These are phyloP conservation scores for Auriculariales sp. DNA, from an alignment of 768 basidiomycete species.

Conservation along the genomic window DNA sequence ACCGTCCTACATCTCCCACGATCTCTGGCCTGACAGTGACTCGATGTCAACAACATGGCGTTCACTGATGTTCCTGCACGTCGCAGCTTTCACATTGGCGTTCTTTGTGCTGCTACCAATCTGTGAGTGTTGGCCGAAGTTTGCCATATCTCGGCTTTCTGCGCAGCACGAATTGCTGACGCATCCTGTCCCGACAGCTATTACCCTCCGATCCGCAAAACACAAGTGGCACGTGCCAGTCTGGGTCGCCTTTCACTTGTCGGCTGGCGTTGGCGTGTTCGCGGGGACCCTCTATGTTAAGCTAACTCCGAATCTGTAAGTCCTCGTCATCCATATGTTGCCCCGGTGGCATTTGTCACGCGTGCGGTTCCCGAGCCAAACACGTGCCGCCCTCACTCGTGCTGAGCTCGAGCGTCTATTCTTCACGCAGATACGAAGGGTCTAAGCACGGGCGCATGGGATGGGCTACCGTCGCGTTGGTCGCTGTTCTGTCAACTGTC, in stretches of 20 bases:
- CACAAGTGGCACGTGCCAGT: constrained; percentile 47
- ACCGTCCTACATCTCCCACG: constrained; percentile 71
- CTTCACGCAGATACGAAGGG: constrained; percentile 22
- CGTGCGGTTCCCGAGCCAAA: not conserved
- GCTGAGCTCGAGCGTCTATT: not conserved
- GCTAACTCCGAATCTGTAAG: constrained; percentile 71
- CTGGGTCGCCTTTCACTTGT: constrained; percentile 46
- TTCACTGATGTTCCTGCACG: constrained; percentile 61
- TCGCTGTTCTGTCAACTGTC: not conserved
- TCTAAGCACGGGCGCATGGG: constrained; percentile 50
- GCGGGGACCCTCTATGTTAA: constrained; percentile 61
- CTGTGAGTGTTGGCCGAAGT: constrained; percentile 30
- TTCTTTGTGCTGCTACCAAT: constrained; percentile 75
- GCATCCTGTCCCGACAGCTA: constrained; percentile 30
- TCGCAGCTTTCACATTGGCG: constrained; percentile 56
- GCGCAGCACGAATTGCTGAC: not conserved
- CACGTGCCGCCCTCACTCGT: not conserved
- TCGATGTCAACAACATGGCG: constrained; percentile 35
- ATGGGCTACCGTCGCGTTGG: not conserved
- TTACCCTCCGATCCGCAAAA: constrained; percentile 64
- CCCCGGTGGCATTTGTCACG: no score
- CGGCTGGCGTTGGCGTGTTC: constrained; percentile 49
- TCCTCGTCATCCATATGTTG: constrained; percentile 12
- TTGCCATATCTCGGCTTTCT: not conserved
- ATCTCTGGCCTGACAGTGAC: constrained; percentile 40